phyloP scores from a whole-genome alignment of 371 early-diverging fungal species.

The Apophysomyces trapeziformis region DNA sequence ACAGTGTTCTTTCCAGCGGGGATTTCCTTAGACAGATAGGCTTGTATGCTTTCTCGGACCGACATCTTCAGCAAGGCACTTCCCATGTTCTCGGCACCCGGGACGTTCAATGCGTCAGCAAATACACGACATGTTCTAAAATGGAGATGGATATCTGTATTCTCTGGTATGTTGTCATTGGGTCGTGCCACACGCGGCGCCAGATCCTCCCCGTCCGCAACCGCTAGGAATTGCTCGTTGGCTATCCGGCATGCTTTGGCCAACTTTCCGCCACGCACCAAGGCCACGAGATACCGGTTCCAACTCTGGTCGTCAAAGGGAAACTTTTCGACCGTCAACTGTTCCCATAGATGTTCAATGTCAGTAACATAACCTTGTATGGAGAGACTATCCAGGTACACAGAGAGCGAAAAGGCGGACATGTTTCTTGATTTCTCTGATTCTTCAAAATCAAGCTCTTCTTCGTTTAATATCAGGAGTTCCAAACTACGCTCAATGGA shows the following conservation, averaged over 20 bases:
- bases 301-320: conserved; percentile 48
- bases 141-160: conserved; percentile 25
- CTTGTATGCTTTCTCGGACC: not conserved
- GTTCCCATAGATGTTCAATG: conserved; percentile 33
- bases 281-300: conserved; percentile 38
- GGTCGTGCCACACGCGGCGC: conserved; percentile 9
- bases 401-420: conserved; percentile 40
- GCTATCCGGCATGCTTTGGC: conserved; percentile 27
- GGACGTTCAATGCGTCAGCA: conserved; percentile 25
- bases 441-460: conserved; percentile 11
- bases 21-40: not conserved
- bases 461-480: conserved; percentile 12
- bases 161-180: conserved; percentile 23
- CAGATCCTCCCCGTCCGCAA: not conserved
- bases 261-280: conserved; percentile 14
- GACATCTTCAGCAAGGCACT: not conserved
- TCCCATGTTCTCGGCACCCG: not conserved
- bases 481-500: not conserved
- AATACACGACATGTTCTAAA: conserved; percentile 24
- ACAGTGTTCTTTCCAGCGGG: not conserved
- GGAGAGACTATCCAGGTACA: conserved; percentile 37
- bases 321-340: conserved; percentile 25
- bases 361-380: conserved; percentile 23
- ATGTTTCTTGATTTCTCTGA: not conserved
- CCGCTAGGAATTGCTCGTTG: conserved; percentile 16